Conservation (phyloP, 805 yeast genomes). For the Kodamaea jinghongensis region DNA sequence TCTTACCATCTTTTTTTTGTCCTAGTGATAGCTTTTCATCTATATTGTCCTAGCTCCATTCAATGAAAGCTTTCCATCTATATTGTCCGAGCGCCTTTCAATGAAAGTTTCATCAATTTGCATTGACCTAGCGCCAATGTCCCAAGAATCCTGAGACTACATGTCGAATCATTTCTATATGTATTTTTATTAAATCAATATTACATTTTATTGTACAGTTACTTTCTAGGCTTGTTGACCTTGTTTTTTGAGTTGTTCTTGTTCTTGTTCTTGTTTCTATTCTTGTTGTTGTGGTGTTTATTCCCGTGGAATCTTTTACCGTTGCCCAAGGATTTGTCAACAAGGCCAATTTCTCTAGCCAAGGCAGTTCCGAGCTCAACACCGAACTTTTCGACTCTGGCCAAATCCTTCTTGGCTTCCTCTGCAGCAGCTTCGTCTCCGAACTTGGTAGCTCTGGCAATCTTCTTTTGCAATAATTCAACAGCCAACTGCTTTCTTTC, state of each 20-base stretch:
- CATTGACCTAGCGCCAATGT: too few species aligned
- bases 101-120: too few species aligned
- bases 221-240: slow-evolving; percentile 7
- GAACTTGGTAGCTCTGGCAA: slow-evolving; percentile 74
- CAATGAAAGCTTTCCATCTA: too few species aligned
- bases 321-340: slow-evolving; percentile 31
- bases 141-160: too few species aligned
- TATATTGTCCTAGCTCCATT: too few species aligned
- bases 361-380: slow-evolving; percentile 63
- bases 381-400: slow-evolving; percentile 82
- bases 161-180: not conserved
- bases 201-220: not conserved
- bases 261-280: slow-evolving; percentile 17
- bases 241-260: slow-evolving; percentile 3
- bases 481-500: slow-evolving; percentile 68
- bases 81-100: too few species aligned
- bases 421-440: slow-evolving; percentile 60
- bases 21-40: too few species aligned
- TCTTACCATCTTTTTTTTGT: too few species aligned
- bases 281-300: slow-evolving; percentile 10
- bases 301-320: slow-evolving; percentile 15
- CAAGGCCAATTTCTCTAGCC: slow-evolving; percentile 65
- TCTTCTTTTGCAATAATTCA: slow-evolving; percentile 62
- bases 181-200: not conserved
- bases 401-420: slow-evolving; percentile 58